Conservation (phyloP, 1,284 basidiomycete genomes). For the Testicularia cyperi region DNA sequence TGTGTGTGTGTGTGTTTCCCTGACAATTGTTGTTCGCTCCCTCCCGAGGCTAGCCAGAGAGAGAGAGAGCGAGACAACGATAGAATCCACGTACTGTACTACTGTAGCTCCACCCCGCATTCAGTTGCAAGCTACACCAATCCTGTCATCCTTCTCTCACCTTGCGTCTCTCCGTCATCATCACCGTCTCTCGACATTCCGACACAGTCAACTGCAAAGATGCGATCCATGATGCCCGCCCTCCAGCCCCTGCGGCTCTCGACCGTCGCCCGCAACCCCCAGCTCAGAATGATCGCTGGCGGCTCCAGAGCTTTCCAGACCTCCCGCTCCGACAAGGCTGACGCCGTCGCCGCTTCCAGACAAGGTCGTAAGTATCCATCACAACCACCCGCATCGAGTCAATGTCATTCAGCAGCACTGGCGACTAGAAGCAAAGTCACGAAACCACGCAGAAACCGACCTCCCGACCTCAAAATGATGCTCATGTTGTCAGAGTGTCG, state of each 20-base stretch:
- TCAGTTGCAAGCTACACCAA: too few relatives aligned
- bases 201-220: constrained; percentile 2
- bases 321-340: constrained; percentile 6
- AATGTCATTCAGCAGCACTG: not conserved
- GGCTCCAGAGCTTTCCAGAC: constrained; percentile 46
- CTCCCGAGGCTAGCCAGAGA: too few relatives aligned
- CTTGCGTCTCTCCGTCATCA: too few relatives aligned
- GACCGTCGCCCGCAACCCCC: constrained; percentile 38
- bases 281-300: constrained; percentile 43
- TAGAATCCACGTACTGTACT: not conserved
- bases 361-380: constrained; percentile 35
- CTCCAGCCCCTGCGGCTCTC: constrained; percentile 45
- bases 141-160: too few relatives aligned
- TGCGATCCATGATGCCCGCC: constrained; percentile 31
- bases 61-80: too few relatives aligned
- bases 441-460: too few relatives aligned
- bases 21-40: too few relatives aligned
- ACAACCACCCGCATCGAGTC: too few relatives aligned
- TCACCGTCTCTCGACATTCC: not conserved
- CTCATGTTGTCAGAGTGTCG: too few relatives aligned
- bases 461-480: too few relatives aligned
- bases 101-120: not conserved
- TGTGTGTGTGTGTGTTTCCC: too few relatives aligned
- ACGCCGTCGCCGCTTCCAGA: constrained; percentile 25
- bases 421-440: too few relatives aligned